phyloP scores from a whole-genome alignment of 2,329 filamentous ascomycete genomes.

The Conoideocrella luteorostrata region DNA sequence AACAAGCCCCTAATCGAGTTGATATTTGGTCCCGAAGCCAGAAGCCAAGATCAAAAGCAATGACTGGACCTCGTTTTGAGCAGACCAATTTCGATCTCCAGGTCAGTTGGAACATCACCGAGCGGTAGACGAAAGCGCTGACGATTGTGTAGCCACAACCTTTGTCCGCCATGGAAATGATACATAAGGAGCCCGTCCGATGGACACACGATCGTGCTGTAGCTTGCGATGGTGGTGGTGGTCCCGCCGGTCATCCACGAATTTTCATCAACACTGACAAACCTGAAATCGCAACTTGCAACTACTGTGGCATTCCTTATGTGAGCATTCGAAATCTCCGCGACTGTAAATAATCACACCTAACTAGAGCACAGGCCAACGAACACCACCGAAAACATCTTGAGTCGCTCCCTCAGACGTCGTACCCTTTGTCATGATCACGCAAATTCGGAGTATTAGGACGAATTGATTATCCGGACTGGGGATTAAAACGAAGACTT shows the following conservation, averaged over 20 bases:
- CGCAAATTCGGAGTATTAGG: not conserved
- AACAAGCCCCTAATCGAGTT: conserved; percentile 82
- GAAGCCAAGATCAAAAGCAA: conserved; percentile 71
- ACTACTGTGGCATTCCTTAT: conserved; percentile 89
- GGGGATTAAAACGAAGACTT: not conserved
- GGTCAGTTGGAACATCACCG: conserved; percentile 54
- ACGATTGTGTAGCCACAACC: conserved; percentile 65
- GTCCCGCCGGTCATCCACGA: conserved; percentile 79
- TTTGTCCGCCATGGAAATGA: conserved; percentile 84
- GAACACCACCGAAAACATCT: conserved; percentile 82
- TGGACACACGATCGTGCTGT: conserved; percentile 82
- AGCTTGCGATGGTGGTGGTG: conserved; percentile 87
- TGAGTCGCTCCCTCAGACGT: conserved; percentile 71
- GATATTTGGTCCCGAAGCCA: conserved; percentile 83
- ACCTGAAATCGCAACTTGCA: conserved; percentile 83
- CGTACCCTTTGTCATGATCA: conserved; percentile 65
- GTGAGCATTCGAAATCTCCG: conserved; percentile 48
- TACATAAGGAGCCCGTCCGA: conserved; percentile 89
- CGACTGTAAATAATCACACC: too few relatives aligned
- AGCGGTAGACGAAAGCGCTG: conserved; percentile 13
- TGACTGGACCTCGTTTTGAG: conserved; percentile 93
- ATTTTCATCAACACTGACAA: conserved; percentile 99
- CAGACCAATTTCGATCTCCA: conserved; percentile 91
- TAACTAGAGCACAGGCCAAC: conserved; percentile 58
- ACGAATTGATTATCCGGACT: not conserved